Evolutionary conservation across 306 rosid genomes (phyloP).

Genomic region (Pyrus communis): DNA sequence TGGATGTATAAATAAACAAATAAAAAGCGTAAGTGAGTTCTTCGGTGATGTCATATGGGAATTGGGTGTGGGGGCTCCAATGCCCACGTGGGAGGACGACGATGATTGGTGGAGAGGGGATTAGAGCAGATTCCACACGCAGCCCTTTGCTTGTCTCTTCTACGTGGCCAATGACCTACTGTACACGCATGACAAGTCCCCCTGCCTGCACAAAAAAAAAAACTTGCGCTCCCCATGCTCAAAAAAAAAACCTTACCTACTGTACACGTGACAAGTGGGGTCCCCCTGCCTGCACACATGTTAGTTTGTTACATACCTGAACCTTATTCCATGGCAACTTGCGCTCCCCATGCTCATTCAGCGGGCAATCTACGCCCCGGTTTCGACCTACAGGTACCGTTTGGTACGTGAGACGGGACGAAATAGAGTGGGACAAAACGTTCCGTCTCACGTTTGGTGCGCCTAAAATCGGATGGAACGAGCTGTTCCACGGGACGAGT

Average conservation of each 20-base stretch:
- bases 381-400: too few species aligned
- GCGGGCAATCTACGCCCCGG: not conserved
- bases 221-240: not conserved
- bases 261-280: too few species aligned
- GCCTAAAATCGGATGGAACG: too few species aligned
- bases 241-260: too few species aligned
- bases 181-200: constrained; percentile 53
- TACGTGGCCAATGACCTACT: constrained; percentile 43
- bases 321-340: too few species aligned
- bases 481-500: too few species aligned
- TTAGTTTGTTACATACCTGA: too few species aligned
- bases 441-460: too few species aligned
- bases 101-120: constrained; percentile 82
- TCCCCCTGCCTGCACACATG: too few species aligned
- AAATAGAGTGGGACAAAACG: too few species aligned
- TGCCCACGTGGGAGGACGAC: constrained; percentile 72
- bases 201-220: not conserved
- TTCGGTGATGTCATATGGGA: constrained; percentile 1
- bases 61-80: constrained; percentile 25
- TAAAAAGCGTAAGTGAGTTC: not conserved
- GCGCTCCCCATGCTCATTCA: not conserved
- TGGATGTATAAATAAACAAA: not conserved
- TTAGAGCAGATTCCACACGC: constrained; percentile 54
- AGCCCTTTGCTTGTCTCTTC: constrained; percentile 17
- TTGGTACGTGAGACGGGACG: too few species aligned